Evolutionary conservation across 305 asterid species (phyloP), one percentile per base, ranked within the genome.

Genomic region (Fraxinus floribunda): DNA sequence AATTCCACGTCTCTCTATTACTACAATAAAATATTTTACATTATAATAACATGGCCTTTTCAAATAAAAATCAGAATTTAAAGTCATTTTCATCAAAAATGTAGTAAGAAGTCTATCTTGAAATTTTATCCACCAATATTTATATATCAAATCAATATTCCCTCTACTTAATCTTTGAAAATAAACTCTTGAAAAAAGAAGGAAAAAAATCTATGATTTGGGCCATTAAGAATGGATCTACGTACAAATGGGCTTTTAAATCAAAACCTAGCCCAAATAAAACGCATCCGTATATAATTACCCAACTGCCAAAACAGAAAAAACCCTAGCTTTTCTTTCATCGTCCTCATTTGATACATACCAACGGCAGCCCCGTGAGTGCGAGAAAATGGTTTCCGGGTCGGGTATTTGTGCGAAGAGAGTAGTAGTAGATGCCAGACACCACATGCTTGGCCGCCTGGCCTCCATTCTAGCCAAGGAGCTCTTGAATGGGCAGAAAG

Each of bases 381-480:
- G 76, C 15, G 76, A 44, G 26, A 66, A 36, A 8, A 88, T 88
- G 88, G 92, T 89, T 60, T 87, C 90, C 1, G 92, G 92, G 36
- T 89, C 92, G 38, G 92, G 92, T 30, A 86, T 89, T 55, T 86
- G 91, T 66, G 85, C 88, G 1, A 83, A 78, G 83, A 80, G 87
- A 55, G 89, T 89, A 73, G 91, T 89, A 78, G 88, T 89, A 29
- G 92, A 89, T 57, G 91, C 91, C 15, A 82, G 90, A 44, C 89
- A 89, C 86, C 92, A 89, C 78, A 89, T 88, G 91, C 80, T 89
- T 2, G 92, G 92, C 1, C 78, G 92, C 24, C 32, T 89, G n/a
- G 66, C 92, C 11, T 89, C 92, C 5, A 88, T 88, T 39, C 34
- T 86, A 24, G 91, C 92, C 41, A 89, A 88, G 83, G 92, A 89